Evolutionary conservation across 1,139 yeast species (phyloP), one percentile per base, ranked within the genome.

Genomic region (Debaryomyces coudertii): DNA sequence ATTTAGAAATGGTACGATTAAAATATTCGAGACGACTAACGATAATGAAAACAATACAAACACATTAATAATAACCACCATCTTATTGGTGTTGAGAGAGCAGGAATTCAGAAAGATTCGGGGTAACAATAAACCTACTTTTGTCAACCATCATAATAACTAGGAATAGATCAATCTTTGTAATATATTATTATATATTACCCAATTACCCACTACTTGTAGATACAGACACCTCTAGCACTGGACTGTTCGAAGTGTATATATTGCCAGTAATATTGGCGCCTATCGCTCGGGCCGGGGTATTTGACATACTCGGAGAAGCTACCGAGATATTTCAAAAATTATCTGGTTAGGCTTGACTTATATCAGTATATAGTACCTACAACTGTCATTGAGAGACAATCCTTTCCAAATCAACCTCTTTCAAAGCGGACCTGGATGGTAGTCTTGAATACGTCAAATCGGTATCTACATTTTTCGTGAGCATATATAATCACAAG

Each of bases 71-170:
- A 42, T 71, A 27, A 50, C 60, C n/a, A 61, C 69, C 39, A 55
- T 71, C 6, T 49, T 72, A 49, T 53, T 71, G 46, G 68, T 69
- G 4, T 58, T 73, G 44, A 49, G 76, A 37, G 77, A 71, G 45
- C 77, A 69, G 51, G 77, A 73, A 49, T 57, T 57, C 20, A 53
- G 73, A 37, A 73, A 73, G 51, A 69, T 63, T 53, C 60, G 65
- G 52, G 76, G 78, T 3, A 61, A 62, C 37, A 66, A 64, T 38
- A 59, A 57, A 42, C 69, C 68, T 4, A 25, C 44, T 7, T 40
- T 44, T 30, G 43, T 44, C 6, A 38, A 29, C n/a, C 41, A 38
- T 20, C 29, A 38, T 28, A 38, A 20, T 28, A 11, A 36, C 11
- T 25, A 7, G 20, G 14, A 7, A 18, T 33, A 12, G 16, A 20